Evolutionary conservation across 164 flowering plant species (phyloP).

Genomic region (Stephania yunnanensis): DNA sequence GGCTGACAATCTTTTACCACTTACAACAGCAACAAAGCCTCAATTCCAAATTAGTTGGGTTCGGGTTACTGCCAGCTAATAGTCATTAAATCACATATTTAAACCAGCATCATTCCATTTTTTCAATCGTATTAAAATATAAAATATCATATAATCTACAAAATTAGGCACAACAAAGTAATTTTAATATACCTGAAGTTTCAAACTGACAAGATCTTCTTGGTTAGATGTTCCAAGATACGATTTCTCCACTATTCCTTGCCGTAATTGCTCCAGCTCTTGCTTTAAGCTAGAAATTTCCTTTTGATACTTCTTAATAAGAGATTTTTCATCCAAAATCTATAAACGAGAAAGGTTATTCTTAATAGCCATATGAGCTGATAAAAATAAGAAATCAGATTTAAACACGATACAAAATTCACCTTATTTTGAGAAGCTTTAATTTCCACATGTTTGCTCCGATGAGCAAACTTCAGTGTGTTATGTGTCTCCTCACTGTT

Average conservation of each 20-base stretch:
- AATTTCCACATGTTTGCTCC: slow-evolving; percentile 71
- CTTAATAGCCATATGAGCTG: neutral
- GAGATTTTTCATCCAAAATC: slow-evolving; percentile 87
- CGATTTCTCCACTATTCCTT: slow-evolving; percentile 55
- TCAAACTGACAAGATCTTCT: slow-evolving; percentile 68
- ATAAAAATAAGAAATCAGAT: slow-evolving; percentile 1
- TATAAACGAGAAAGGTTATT: slow-evolving; percentile 14
- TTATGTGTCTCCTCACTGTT: slow-evolving; percentile 80
- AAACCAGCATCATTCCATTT: neutral
- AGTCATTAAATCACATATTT: too few species aligned
- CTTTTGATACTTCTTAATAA: slow-evolving; percentile 78
- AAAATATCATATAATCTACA: neutral
- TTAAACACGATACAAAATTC: neutral
- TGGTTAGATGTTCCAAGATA: slow-evolving; percentile 35
- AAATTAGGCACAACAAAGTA: neutral
- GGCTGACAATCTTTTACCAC: too few species aligned
- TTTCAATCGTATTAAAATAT: neutral
- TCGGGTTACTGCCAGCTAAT: too few species aligned
- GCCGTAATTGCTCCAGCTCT: slow-evolving; percentile 68
- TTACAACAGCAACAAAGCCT: too few species aligned
- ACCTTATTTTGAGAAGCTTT: slow-evolving; percentile 84
- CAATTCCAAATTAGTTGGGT: too few species aligned
- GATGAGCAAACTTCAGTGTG: slow-evolving; percentile 75
- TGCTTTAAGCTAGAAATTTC: slow-evolving; percentile 66
- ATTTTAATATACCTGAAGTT: slow-evolving; percentile 68